These are phyloP conservation scores for Aaosphaeria arxii DNA, from an alignment of 2,329 filamentous ascomycete genomes.

Conservation along the genomic window DNA sequence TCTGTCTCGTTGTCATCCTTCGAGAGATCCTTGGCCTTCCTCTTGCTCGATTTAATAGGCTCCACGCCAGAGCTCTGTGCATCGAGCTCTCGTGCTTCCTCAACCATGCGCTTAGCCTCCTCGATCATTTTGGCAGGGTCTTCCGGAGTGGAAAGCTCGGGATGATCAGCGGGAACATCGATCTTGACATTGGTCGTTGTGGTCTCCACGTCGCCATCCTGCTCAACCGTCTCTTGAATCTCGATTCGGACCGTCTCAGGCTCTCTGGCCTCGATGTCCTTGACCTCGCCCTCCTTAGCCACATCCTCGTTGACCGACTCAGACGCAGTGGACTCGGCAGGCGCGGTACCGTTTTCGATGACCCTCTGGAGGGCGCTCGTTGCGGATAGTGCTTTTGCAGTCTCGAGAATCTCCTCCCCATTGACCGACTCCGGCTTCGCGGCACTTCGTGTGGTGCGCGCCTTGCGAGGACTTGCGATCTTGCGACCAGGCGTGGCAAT, in stretches of 20 bases:
- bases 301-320: slow-evolving; percentile 48
- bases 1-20: slow-evolving; percentile 48
- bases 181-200: slow-evolving; percentile 72
- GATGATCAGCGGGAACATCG: slow-evolving; percentile 66
- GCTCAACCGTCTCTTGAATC: slow-evolving; percentile 62
- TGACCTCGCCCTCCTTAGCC: slow-evolving; percentile 15
- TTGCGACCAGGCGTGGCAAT: slow-evolving; percentile 45
- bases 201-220: slow-evolving; percentile 60
- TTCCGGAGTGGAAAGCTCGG: slow-evolving; percentile 69
- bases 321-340: slow-evolving; percentile 22
- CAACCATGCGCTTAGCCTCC: slow-evolving; percentile 84
- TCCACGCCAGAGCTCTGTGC: slow-evolving; percentile 11
- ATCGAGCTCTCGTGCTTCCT: slow-evolving; percentile 55
- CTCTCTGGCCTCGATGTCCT: slow-evolving; percentile 19
- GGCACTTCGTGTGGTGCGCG: slow-evolving; percentile 45
- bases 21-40: slow-evolving; percentile 58
- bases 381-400: slow-evolving; percentile 43
- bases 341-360: slow-evolving; percentile 27
- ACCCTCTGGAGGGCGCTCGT: slow-evolving; percentile 41
- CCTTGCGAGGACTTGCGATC: slow-evolving; percentile 53
- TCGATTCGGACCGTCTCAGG: slow-evolving; percentile 63
- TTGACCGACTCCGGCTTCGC: slow-evolving; percentile 24
- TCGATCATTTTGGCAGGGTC: slow-evolving; percentile 81
- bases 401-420: slow-evolving; percentile 39
- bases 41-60: slow-evolving; percentile 23